Evolutionary conservation across 164 flowering plant genomes (phyloP).

Genomic region (Pachysandra terminalis): DNA sequence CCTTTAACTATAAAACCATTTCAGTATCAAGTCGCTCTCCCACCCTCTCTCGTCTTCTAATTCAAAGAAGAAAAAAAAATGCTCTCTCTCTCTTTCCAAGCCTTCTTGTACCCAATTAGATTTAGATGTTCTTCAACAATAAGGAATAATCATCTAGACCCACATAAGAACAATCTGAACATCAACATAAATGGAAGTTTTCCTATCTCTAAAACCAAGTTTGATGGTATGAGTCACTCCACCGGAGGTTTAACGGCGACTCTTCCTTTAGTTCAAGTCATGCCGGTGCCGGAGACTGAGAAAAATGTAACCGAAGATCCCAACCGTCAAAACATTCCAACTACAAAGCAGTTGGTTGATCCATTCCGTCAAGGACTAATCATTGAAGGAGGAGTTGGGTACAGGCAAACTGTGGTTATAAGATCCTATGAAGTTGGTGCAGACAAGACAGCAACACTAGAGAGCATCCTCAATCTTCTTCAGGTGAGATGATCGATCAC

Average conservation of each 20-base stretch:
- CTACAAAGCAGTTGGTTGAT: constrained; percentile 45
- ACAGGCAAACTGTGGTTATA: constrained; percentile 61
- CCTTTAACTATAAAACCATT: no score
- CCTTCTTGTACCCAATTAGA: no score
- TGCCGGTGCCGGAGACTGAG: constrained; percentile 16
- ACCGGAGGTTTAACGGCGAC: constrained; percentile 11
- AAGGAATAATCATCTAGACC: no score
- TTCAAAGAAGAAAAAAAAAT: no score
- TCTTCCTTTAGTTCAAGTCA: constrained; percentile 9
- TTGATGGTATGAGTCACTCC: no score
- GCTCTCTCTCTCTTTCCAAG: no score
- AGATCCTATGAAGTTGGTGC: constrained; percentile 71
- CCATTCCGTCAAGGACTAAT: constrained; percentile 51
- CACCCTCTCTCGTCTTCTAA: no score
- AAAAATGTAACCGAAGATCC: constrained; percentile 7
- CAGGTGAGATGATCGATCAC: constrained; percentile 49
- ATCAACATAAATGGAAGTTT: no score
- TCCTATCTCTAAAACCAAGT: no score
- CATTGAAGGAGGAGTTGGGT: constrained; percentile 49
- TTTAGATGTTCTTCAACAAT: no score
- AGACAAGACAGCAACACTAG: constrained; percentile 63
- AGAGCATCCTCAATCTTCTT: constrained; percentile 60
- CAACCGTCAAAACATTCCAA: constrained; percentile 47
- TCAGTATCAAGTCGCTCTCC: no score
- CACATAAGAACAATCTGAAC: no score